Evolutionary conservation across 805 yeast species (phyloP), one percentile per base, ranked within the genome.

Genomic region (Candida tammaniensis): DNA sequence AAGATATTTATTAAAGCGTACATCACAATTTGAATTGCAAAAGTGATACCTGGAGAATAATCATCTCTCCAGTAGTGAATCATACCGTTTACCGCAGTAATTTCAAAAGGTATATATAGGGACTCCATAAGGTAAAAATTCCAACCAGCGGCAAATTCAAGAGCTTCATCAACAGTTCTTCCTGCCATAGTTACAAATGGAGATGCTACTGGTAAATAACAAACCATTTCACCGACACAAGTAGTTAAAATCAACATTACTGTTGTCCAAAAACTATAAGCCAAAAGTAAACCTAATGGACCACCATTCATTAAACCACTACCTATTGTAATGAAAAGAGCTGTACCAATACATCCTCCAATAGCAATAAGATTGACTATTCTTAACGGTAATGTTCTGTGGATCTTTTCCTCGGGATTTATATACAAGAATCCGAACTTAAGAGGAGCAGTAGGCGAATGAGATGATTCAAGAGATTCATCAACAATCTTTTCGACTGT

Each of bases 1-100:
- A 70, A 63, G 17, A 69, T 54, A 44, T 72, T 72, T 39, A 72
- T 59, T 2, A 53, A 36, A 10, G 69, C 57, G 38, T 72, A 71
- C 8, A 64, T 51, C 10, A 44, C 59, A 30, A 72, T 55, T 40
- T 69, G 73, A 26, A 64, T 43, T 5, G 60, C 57, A 24, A 70
- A 57, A 11, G 76, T 59, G 31, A 70, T 69, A 16, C 70, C 76
- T 8, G 76, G 67, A 17, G 70, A 61, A 43, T 68, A 72, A 42
- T 67, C 74, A 36, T 56, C 64, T 42, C 72, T 54, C 77, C 78
- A 72, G 44, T 53, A 72, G 44, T 71, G 78, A 20, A 78, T 55
- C 67, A 76, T 71, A 16, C 78, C 70, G 38, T 76, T 75, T 33
- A 72, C 72, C 46, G 65, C 61, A 13, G 68, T 63, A 35, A 70